Conservation (phyloP, 2,329 filamentous ascomycete species). For the Fusarium coicis region DNA sequence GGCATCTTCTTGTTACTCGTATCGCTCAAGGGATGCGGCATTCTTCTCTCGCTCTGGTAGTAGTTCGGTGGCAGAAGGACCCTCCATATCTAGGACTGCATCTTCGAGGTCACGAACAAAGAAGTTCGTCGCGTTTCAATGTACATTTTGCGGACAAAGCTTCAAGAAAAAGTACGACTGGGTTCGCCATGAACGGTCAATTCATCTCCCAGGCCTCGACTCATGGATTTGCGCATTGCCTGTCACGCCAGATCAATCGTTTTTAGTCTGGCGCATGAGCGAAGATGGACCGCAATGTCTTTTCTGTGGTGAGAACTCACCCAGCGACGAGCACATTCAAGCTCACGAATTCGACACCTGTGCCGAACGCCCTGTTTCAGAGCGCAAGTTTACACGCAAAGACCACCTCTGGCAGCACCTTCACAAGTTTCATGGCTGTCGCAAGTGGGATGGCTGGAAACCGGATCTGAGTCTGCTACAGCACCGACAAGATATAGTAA, state of each 20-base stretch:
- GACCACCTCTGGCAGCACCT: slow-evolving; percentile 56
- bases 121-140: slow-evolving; percentile 47
- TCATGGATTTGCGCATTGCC: slow-evolving; percentile 62
- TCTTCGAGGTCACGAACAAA: slow-evolving; percentile 20
- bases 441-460: slow-evolving; percentile 61
- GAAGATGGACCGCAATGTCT: slow-evolving; percentile 55
- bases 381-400: slow-evolving; percentile 57
- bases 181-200: slow-evolving; percentile 61
- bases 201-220: slow-evolving; percentile 57
- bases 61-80: slow-evolving; percentile 35
- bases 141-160: slow-evolving; percentile 52
- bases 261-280: slow-evolving; percentile 60
- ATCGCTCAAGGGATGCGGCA: slow-evolving; percentile 21
- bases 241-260: slow-evolving; percentile 48
- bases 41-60: slow-evolving; percentile 36
- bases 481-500: slow-evolving; percentile 43
- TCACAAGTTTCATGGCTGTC: slow-evolving; percentile 57
- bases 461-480: slow-evolving; percentile 50
- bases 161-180: slow-evolving; percentile 56
- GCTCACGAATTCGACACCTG: slow-evolving; percentile 60
- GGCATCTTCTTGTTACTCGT: slow-evolving; percentile 43
- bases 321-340: slow-evolving; percentile 50
- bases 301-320: slow-evolving; percentile 51
- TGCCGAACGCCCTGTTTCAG: slow-evolving; percentile 56
- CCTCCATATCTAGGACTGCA: slow-evolving; percentile 21